Evolutionary conservation across 2,329 filamentous ascomycete genomes (phyloP).

Genomic region (Penicillium hordei): DNA sequence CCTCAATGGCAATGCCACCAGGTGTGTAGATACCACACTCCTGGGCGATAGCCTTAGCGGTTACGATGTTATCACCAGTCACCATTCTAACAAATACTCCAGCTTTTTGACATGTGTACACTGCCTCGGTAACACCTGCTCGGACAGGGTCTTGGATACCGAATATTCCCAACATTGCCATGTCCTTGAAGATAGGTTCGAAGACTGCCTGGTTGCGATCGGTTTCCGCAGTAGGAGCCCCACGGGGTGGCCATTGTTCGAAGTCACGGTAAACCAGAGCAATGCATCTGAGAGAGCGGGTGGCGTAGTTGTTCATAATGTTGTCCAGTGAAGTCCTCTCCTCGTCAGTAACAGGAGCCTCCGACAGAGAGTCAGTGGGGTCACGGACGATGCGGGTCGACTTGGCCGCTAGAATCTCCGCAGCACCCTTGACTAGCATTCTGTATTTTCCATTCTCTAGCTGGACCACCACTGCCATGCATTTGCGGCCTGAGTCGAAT

Average conservation of each 20-base stretch:
- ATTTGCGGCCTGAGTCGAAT: constrained; percentile 67
- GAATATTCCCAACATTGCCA: constrained; percentile 69
- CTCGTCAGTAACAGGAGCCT: constrained; percentile 54
- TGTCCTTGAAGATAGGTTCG: constrained; percentile 65
- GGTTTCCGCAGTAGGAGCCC: constrained; percentile 56
- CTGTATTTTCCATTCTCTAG: constrained; percentile 56
- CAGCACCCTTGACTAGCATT: constrained; percentile 56
- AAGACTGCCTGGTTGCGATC: constrained; percentile 64
- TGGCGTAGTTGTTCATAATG: constrained; percentile 75
- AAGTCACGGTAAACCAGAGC: constrained; percentile 83
- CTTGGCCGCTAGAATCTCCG: constrained; percentile 51
- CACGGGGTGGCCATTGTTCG: constrained; percentile 74
- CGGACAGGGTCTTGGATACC: constrained; percentile 81
- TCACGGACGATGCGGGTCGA: constrained; percentile 57
- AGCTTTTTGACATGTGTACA: constrained; percentile 69
- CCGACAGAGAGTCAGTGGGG: constrained; percentile 58
- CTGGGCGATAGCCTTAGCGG: constrained; percentile 73
- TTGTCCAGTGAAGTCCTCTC: constrained; percentile 61
- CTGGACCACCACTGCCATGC: constrained; percentile 66
- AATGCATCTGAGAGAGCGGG: constrained; percentile 78
- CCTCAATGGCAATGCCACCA: constrained; percentile 72
- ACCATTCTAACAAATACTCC: constrained; percentile 83
- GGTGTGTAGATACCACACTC: constrained; percentile 74
- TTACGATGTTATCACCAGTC: constrained; percentile 78
- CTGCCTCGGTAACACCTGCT: constrained; percentile 70